Base-by-base conservation (phyloP, 2,329 filamentous ascomycete genomes). In the Colletotrichum abscissum region DNA sequence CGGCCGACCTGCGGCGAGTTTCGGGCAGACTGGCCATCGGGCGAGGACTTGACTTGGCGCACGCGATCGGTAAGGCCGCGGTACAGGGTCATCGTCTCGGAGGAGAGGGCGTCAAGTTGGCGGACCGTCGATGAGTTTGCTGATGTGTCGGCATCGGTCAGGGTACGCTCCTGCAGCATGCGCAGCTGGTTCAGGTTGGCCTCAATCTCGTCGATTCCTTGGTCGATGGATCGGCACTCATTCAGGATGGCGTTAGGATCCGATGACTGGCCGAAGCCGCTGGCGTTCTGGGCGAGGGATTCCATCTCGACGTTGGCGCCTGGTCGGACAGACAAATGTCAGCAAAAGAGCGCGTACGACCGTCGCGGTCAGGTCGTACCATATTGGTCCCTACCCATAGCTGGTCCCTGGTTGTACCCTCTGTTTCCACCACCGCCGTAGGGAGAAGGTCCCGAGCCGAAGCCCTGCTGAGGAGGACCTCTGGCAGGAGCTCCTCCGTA, bases 21-120 rank as follows among this genome's bases (percentile, higher is more conserved):
- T 80, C 91, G 91, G 57, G 92, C 87, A 75, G 90, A 91, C 72
- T 91, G 90, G 30, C 93, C 92, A 73, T 95, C 94, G 54, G 92
- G 92, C 78, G 92, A 92, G 76, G 92, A 92, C 88, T 98, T 98
- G 85, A 98, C 89, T 75, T 89, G 87, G 83, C 93, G 94, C 76
- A 98, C 92, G 66, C 94, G 92, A 66, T 93, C 91, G 69, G 93
- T 94, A 70, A 98, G 89, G 73, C 89, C 90, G 75, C 94, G 92
- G 87, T 97, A 98, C 67, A 92, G 88, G 64, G 90, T 90, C 92
- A 97, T 97, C 77, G 95, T 96, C 76, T 96, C 92, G 57, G 92
- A 88, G 76, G 92, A 93, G 71, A 95, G 88, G 69, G 86, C 85
- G 75, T 97, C 94, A 76, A 98, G 90, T 78, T 93, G 89, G 74